A percentile compares a stretch with the other conserved stretches of the same genome.
Evolutionary conservation across 2,329 filamentous ascomycete species (phyloP).

Genomic region (Ampelomyces quisqualis): DNA sequence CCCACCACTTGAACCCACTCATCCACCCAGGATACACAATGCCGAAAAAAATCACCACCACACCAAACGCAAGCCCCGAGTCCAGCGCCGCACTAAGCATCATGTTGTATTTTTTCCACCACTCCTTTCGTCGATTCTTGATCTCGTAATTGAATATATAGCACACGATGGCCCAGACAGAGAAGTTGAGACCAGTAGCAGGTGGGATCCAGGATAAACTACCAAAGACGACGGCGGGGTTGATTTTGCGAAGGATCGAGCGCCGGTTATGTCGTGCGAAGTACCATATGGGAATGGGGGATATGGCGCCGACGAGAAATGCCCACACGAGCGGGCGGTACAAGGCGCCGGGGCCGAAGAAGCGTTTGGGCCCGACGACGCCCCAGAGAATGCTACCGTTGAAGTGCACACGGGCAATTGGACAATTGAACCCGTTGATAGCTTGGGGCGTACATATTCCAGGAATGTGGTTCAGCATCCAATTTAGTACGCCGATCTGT

Average conservation of each 20-base stretch:
- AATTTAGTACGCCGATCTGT: constrained; percentile 82
- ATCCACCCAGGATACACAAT: constrained; percentile 80
- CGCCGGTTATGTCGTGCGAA: constrained; percentile 59
- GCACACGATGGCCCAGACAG: constrained; percentile 81
- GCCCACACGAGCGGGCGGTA: constrained; percentile 79
- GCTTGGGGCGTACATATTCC: constrained; percentile 76
- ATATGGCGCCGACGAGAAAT: constrained; percentile 73
- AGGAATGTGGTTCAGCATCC: constrained; percentile 80
- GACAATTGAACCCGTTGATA: constrained; percentile 86
- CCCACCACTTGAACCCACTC: constrained; percentile 79
- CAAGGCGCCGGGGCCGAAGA: constrained; percentile 74
- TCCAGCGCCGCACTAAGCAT: constrained; percentile 81
- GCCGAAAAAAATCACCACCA: constrained; percentile 81
- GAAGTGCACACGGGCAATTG: constrained; percentile 84
- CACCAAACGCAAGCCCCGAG: constrained; percentile 77
- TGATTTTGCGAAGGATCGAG: constrained; percentile 72
- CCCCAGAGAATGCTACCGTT: constrained; percentile 90
- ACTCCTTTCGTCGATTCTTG: constrained; percentile 66
- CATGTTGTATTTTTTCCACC: constrained; percentile 94
- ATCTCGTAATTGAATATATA: constrained; percentile 81
- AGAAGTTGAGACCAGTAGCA: constrained; percentile 79
- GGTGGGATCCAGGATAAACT: constrained; percentile 84
- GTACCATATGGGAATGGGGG: constrained; percentile 73
- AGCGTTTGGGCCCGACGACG: constrained; percentile 77
- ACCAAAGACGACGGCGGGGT: constrained; percentile 80